phyloP scores from a whole-genome alignment of 169 alveolate genomes.

The Cardiosporidium cionae region DNA sequence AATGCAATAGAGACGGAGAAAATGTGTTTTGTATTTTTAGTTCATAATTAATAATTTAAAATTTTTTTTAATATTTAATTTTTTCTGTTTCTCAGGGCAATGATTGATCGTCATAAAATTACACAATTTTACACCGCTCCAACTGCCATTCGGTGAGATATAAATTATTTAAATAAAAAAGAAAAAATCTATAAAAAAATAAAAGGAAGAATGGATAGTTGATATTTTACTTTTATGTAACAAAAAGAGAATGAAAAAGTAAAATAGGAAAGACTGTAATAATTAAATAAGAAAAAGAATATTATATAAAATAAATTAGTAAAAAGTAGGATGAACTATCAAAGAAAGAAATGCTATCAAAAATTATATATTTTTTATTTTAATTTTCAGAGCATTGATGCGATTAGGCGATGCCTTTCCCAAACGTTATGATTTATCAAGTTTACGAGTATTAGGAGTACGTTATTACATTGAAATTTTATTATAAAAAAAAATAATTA shows the following conservation, averaged over 20 bases:
- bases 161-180: conserved; percentile 32
- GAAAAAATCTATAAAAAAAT: too few relatives aligned
- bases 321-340: too few relatives aligned
- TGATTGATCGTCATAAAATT: conserved; percentile 77
- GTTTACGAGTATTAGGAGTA: conserved; percentile 27
- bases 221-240: too few relatives aligned
- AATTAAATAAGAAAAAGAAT: too few relatives aligned
- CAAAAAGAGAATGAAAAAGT: too few relatives aligned
- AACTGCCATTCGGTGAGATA: conserved; percentile 86
- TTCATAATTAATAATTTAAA: too few relatives aligned
- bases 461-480: too few relatives aligned
- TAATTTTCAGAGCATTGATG: conserved; percentile 12
- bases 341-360: too few relatives aligned
- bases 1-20: not conserved
- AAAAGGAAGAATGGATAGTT: too few relatives aligned
- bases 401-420: conserved; percentile 34
- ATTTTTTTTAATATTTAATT: not conserved
- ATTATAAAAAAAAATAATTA: too few relatives aligned
- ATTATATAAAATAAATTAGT: too few relatives aligned
- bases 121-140: conserved; percentile 95
- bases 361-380: not conserved
- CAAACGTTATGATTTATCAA: conserved; percentile 26
- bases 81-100: conserved; percentile 38
- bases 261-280: too few relatives aligned
- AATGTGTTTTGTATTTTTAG: not conserved